These are phyloP conservation scores for Chrysanthemum lavandulifolium DNA, from an alignment of 129 eudicot species.

Conservation along the genomic window DNA sequence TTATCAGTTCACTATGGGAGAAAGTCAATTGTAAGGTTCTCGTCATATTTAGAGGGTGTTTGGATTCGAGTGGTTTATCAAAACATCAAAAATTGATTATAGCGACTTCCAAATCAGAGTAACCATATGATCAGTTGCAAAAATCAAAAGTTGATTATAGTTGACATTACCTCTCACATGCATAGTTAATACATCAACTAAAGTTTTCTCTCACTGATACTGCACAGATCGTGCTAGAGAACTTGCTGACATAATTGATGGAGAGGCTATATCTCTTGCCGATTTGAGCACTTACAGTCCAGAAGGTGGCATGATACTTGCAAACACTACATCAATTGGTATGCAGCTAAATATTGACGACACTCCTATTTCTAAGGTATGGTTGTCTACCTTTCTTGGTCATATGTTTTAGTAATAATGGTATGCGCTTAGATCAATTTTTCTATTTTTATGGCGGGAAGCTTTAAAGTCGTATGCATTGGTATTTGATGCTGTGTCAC, in stretches of 20 bases:
- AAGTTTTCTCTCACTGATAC: background rate
- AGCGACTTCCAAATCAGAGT: background rate
- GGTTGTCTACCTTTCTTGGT: constrained; percentile 19
- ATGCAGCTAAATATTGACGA: constrained; percentile 90
- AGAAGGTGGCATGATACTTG: constrained; percentile 87
- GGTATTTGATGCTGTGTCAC: constrained; percentile 94
- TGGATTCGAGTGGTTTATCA: background rate
- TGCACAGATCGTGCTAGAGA: constrained; percentile 76
- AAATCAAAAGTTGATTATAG: too few relatives aligned
- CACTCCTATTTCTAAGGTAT: constrained; percentile 89
- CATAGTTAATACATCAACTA: background rate
- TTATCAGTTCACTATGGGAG: too few relatives aligned
- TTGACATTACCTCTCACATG: too few relatives aligned
- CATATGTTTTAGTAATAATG: background rate
- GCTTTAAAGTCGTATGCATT: constrained; percentile 66
- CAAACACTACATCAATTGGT: constrained; percentile 92
- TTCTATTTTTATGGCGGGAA: constrained; percentile 57
- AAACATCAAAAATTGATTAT: background rate
- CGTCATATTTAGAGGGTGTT: constrained; percentile 15
- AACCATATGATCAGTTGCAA: constrained; percentile 6
- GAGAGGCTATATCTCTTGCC: constrained; percentile 74
- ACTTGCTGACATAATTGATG: constrained; percentile 75
- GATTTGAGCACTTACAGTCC: constrained; percentile 65
- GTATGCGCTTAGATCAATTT: background rate
- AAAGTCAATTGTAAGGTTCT: too few relatives aligned